Evolutionary conservation across 805 yeast genomes (phyloP).

Genomic region (Teunomyces atbi): DNA sequence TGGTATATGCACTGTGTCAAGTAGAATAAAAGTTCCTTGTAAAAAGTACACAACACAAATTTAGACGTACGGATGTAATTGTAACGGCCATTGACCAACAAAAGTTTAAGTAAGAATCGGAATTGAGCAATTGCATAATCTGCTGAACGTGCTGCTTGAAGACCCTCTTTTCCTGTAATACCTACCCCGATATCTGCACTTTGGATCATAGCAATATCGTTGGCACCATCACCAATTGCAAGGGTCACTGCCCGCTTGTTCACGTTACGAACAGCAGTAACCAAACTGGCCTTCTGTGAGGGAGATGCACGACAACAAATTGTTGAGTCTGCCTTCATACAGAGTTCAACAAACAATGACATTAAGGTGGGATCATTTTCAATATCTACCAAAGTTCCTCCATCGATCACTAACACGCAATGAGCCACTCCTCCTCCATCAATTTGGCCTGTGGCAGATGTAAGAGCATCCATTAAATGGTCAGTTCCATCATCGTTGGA

Average conservation of each 20-base stretch:
- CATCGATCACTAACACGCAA: constrained; percentile 92
- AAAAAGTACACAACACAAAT: constrained; percentile 89
- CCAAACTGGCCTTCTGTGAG: constrained; percentile 92
- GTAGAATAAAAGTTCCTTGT: constrained; percentile 89
- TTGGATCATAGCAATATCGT: constrained; percentile 98
- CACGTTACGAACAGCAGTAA: constrained; percentile 69
- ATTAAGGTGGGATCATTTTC: constrained; percentile 72
- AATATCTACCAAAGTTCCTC: constrained; percentile 73
- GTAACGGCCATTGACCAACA: constrained; percentile 94
- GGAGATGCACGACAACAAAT: constrained; percentile 97
- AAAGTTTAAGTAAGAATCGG: constrained; percentile 73
- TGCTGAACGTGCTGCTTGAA: constrained; percentile 93
- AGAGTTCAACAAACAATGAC: constrained; percentile 77
- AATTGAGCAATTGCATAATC: constrained; percentile 97
- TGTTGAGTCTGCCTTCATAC: constrained; percentile 85
- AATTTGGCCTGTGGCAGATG: constrained; percentile 73
- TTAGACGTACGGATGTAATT: constrained; percentile 90
- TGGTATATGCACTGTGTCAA: constrained; percentile 87
- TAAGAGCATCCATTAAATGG: constrained; percentile 62
- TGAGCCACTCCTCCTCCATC: constrained; percentile 80
- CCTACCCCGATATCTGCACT: constrained; percentile 98
- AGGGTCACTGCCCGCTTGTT: constrained; percentile 73
- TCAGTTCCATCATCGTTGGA: constrained; percentile 47
- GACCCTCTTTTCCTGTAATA: constrained; percentile 94
- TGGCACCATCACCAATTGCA: constrained; percentile 99